A percentile compares a stretch with the other conserved stretches of the same genome.
Conservation (phyloP, 2,329 filamentous ascomycete species). For the Alternaria consortialis region DNA sequence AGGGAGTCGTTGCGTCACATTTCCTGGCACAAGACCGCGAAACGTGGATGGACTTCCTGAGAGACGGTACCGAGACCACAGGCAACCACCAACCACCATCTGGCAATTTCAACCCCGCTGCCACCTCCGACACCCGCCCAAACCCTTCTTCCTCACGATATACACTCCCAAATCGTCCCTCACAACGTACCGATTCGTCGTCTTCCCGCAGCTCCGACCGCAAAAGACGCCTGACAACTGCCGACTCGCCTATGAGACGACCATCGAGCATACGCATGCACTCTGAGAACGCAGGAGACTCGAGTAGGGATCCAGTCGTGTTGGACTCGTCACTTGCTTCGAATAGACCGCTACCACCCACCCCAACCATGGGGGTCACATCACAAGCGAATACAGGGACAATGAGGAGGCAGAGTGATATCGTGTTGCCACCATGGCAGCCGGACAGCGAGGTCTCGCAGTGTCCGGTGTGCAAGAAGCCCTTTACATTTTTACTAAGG, state of each 20-base stretch:
- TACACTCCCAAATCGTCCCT: constrained; percentile 31
- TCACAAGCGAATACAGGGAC: constrained; percentile 18
- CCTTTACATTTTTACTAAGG: constrained; percentile 84
- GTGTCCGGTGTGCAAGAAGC: constrained; percentile 83
- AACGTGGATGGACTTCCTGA: constrained; percentile 50
- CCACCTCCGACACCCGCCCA: constrained; percentile 17
- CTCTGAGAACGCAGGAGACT: constrained; percentile 22
- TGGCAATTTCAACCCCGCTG: constrained; percentile 9
- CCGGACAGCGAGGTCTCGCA: constrained; percentile 82
- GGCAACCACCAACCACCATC: constrained; percentile 15
- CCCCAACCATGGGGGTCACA: constrained; percentile 16
- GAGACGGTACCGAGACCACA: constrained; percentile 31
- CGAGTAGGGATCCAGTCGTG: constrained; percentile 35
- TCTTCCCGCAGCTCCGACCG: constrained; percentile 41
- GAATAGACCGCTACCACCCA: constrained; percentile 18
- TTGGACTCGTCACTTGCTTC: constrained; percentile 31
- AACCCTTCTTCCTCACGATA: constrained; percentile 24
- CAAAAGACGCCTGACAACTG: constrained; percentile 48
- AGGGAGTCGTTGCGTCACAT: constrained; percentile 41
- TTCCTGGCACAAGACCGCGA: constrained; percentile 42
- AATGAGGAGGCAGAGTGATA: constrained; percentile 49
- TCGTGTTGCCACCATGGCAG: constrained; percentile 82
- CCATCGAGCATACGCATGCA: constrained; percentile 40
- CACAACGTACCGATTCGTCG: constrained; percentile 26
- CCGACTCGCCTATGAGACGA: constrained; percentile 43